Conservation (phyloP, 106 monocot species). For the Dendrobium catenatum region DNA sequence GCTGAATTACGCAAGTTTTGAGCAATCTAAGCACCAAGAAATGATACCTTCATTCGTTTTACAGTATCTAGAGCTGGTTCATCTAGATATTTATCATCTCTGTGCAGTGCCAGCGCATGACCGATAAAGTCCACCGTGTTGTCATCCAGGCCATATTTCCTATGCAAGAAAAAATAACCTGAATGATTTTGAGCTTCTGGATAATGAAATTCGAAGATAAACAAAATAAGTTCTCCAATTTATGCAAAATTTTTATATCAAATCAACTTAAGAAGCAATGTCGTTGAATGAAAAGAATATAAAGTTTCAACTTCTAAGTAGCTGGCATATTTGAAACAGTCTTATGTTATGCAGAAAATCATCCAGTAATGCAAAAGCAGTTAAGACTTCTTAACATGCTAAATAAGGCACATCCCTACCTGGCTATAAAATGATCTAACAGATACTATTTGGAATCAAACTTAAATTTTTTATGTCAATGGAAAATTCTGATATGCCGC, state of each 20-base stretch:
- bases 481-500: too few relatives aligned
- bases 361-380: neutral
- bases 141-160: slow-evolving; percentile 90
- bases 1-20: neutral
- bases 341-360: neutral
- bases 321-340: neutral
- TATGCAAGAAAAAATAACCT: slow-evolving; percentile 16
- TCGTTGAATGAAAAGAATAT: neutral
- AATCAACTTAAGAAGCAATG: neutral
- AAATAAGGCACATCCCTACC: neutral
- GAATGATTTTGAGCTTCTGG: neutral
- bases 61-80: slow-evolving; percentile 93
- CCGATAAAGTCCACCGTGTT: slow-evolving; percentile 88
- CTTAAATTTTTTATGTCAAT: too few relatives aligned
- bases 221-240: neutral
- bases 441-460: too few relatives aligned
- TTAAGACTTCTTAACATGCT: neutral
- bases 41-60: slow-evolving; percentile 83
- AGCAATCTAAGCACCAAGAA: neutral
- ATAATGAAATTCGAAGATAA: neutral
- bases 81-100: slow-evolving; percentile 74
- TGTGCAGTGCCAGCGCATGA: slow-evolving; percentile 87
- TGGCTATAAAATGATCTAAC: too few relatives aligned
- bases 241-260: neutral
- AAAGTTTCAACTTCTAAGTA: neutral